Conservation (phyloP, 306 rosid species). For the Astragalus membranaceus region DNA sequence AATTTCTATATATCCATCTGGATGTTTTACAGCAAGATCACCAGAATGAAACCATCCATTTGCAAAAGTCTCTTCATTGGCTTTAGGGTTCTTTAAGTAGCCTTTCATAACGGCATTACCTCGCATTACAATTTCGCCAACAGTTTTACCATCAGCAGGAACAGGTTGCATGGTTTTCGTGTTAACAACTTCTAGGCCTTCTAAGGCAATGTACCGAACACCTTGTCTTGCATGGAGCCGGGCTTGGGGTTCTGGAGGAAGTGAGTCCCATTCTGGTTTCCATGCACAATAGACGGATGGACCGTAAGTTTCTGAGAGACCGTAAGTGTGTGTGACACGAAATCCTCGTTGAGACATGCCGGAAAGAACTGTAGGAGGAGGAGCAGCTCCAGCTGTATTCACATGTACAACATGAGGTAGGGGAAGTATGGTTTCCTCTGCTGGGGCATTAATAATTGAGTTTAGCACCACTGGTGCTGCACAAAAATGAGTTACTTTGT, state of each 20-base stretch:
- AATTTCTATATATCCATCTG: conserved; percentile 83
- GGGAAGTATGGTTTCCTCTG: conserved; percentile 69
- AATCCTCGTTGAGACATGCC: conserved; percentile 76
- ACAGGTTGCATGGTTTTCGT: conserved; percentile 65
- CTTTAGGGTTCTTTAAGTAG: conserved; percentile 80
- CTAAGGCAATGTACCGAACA: conserved; percentile 63
- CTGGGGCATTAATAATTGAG: conserved; percentile 65
- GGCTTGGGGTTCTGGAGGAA: conserved; percentile 56
- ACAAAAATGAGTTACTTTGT: conserved; percentile 85
- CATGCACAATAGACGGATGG: conserved; percentile 78
- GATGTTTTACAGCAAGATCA: conserved; percentile 85
- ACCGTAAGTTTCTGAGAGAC: conserved; percentile 86
- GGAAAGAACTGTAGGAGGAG: conserved; percentile 71
- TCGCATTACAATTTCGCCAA: conserved; percentile 86
- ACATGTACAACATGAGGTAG: conserved; percentile 74
- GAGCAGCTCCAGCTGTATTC: conserved; percentile 94
- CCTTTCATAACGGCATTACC: conserved; percentile 93
- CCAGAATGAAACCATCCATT: conserved; percentile 93
- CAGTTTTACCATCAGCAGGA: conserved; percentile 68
- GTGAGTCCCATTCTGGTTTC: conserved; percentile 91
- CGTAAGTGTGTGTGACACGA: conserved; percentile 83
- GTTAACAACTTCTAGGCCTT: conserved; percentile 59
- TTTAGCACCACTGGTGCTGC: conserved; percentile 96
- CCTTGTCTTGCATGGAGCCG: conserved; percentile 86
- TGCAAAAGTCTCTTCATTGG: conserved; percentile 61